A percentile compares a stretch with the other conserved stretches of the same genome.
Conservation (phyloP, 495 filamentous ascomycete species). For the Podospora bellae-mahoneyi region DNA sequence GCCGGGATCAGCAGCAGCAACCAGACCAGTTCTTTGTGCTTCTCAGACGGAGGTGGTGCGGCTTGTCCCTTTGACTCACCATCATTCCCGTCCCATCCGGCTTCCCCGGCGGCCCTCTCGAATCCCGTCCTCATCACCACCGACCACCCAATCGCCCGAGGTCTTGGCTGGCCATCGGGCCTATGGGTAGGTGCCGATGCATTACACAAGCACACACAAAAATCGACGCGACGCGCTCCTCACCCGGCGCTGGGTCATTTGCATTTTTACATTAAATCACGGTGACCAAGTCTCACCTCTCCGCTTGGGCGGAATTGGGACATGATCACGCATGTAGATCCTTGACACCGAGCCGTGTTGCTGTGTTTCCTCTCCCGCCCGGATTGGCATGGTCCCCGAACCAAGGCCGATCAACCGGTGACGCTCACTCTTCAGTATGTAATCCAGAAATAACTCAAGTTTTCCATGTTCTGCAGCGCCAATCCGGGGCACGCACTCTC, state of each 20-base stretch:
- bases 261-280: background rate
- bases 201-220: background rate
- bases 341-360: background rate
- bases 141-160: background rate
- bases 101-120: background rate
- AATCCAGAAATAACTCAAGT: background rate
- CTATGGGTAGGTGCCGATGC: background rate
- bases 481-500: background rate
- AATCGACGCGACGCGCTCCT: background rate
- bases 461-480: background rate
- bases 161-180: background rate
- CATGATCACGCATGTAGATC: background rate
- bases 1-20: no score
- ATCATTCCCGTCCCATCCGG: slow-evolving; percentile 3
- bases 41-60: background rate
- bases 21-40: background rate
- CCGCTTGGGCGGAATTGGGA: background rate
- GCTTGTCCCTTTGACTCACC: background rate
- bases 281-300: background rate
- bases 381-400: background rate
- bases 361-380: background rate
- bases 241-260: background rate
- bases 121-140: background rate
- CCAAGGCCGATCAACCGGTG: background rate
- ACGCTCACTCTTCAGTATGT: background rate